A percentile compares a stretch with the other conserved stretches of the same genome.
Evolutionary conservation across 805 yeast genomes (phyloP).

Genomic region (Kuraishia ogatae): DNA sequence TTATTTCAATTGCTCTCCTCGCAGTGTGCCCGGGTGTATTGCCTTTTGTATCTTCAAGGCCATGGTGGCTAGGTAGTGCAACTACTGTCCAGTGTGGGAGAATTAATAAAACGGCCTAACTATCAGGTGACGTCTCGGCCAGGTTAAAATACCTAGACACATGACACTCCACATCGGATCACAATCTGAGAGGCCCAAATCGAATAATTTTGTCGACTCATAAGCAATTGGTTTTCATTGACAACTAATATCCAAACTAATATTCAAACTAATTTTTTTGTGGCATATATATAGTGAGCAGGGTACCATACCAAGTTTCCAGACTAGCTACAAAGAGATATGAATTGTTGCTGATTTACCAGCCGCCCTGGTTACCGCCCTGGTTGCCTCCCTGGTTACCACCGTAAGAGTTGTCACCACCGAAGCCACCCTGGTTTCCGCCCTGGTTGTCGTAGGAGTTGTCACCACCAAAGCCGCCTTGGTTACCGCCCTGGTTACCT

Average conservation of each 20-base stretch:
- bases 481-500: too few species aligned
- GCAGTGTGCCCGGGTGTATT: too few species aligned
- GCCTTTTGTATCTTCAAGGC: too few species aligned
- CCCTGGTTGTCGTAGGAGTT: neutral
- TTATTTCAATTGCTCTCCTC: too few species aligned
- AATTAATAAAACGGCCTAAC: too few species aligned
- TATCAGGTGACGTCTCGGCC: too few species aligned
- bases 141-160: too few species aligned
- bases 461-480: too few species aligned
- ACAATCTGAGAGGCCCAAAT: neutral
- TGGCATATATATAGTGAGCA: neutral
- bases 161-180: neutral
- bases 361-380: constrained; percentile 5
- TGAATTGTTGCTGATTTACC: constrained; percentile 6
- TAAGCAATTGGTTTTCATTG: neutral
- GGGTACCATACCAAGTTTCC: neutral
- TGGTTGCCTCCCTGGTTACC: neutral
- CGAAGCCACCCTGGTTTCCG: neutral
- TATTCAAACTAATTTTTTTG: neutral
- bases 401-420: constrained; percentile 1
- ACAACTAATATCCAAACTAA: neutral
- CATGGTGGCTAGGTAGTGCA: too few species aligned
- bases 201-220: too few species aligned
- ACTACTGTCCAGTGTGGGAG: too few species aligned
- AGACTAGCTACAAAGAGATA: neutral